phyloP scores from a whole-genome alignment of 1,139 yeast species.

The Arxiozyma heterogenica region DNA sequence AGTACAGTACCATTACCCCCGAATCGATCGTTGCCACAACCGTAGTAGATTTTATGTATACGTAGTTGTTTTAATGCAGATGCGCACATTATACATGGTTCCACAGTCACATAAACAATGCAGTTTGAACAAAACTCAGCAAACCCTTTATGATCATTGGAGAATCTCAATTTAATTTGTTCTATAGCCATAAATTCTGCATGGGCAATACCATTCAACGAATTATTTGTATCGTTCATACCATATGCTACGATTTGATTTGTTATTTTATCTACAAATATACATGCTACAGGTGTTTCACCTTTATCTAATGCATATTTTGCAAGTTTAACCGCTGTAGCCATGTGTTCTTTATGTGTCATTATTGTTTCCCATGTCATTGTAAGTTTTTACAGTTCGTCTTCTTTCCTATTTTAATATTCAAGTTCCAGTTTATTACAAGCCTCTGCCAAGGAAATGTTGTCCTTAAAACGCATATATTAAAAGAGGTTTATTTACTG shows the following conservation, averaged over 20 bases:
- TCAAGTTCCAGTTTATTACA: background rate
- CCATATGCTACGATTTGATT: conserved; percentile 62
- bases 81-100: conserved; percentile 98
- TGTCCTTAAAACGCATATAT: background rate
- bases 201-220: conserved; percentile 77
- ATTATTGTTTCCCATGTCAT: background rate
- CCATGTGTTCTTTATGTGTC: conserved; percentile 31
- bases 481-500: background rate
- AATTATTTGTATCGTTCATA: conserved; percentile 79
- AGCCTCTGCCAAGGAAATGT: background rate
- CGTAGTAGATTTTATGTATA: conserved; percentile 66
- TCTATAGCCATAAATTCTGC: conserved; percentile 86
- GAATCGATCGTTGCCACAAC: conserved; percentile 90
- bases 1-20: conserved; percentile 94
- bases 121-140: conserved; percentile 36
- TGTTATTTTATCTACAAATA: conserved; percentile 40
- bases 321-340: conserved; percentile 44
- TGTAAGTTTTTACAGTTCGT: no score
- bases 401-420: background rate
- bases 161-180: conserved; percentile 34
- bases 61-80: conserved; percentile 78
- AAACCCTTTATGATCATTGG: conserved; percentile 9
- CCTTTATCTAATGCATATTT: conserved; percentile 43
- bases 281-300: conserved; percentile 72
- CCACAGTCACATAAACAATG: conserved; percentile 85